Conservation (phyloP, 129 eudicot genomes). For the Tanacetum coccineum region DNA sequence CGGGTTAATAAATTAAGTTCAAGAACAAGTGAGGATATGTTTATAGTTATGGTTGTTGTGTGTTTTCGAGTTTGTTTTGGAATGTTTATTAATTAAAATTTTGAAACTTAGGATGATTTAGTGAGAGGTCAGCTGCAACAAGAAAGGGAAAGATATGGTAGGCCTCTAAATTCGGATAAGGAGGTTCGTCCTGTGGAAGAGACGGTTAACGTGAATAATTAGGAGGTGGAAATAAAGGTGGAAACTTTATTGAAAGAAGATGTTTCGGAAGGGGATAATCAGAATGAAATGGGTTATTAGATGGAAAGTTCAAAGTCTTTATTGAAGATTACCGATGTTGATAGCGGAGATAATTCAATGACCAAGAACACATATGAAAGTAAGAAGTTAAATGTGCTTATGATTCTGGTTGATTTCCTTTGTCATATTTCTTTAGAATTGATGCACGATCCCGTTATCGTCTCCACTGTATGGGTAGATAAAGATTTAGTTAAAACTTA, state of each 20-base stretch:
- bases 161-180: constrained; percentile 41
- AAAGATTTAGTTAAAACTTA: background rate
- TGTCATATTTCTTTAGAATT: constrained; percentile 87
- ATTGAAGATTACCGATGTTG: constrained; percentile 15
- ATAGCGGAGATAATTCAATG: no score
- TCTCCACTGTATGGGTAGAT: constrained; percentile 86
- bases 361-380: constrained; percentile 26
- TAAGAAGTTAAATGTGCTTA: constrained; percentile 49
- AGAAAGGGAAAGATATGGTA: constrained; percentile 57
- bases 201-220: constrained; percentile 37
- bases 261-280: constrained; percentile 24
- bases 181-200: constrained; percentile 33
- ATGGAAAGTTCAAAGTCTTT: constrained; percentile 36
- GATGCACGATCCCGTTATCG: constrained; percentile 90
- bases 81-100: background rate
- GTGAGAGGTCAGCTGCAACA: constrained; percentile 63
- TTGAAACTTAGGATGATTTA: constrained; percentile 53
- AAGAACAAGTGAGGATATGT: constrained; percentile 64
- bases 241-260: constrained; percentile 25
- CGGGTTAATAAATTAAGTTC: no score
- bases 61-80: background rate
- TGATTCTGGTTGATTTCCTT: constrained; percentile 69
- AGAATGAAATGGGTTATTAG: constrained; percentile 27
- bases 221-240: constrained; percentile 32
- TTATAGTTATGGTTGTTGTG: background rate